Evolutionary conservation across 306 rosid species (phyloP).

Genomic region (Biancaea sappan): DNA sequence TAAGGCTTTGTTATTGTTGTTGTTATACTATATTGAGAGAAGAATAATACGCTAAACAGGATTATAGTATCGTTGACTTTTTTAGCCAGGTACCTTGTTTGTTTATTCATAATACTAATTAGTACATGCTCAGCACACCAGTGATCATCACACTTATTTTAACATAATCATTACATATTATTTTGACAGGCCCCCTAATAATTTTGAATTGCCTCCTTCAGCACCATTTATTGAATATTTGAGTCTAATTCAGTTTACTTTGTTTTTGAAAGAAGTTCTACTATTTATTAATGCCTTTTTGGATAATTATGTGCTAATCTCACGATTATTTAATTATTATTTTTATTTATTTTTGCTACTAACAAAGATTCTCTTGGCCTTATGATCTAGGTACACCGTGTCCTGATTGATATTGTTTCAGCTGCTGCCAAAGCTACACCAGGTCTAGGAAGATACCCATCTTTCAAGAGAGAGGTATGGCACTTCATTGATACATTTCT

Average conservation of each 20-base stretch:
- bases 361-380: conserved; percentile 32
- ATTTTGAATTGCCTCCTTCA: no score
- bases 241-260: conserved; percentile 4
- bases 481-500: conserved; percentile 6
- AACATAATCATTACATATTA: no score
- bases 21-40: no score
- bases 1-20: no score
- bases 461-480: conserved; percentile 94
- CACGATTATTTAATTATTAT: conserved; percentile 1
- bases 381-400: conserved; percentile 81
- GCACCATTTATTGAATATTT: no score
- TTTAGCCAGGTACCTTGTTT: no score
- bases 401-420: conserved; percentile 82
- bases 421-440: conserved; percentile 91
- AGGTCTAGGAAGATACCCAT: conserved; percentile 96
- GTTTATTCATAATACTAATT: no score
- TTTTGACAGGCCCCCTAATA: no score
- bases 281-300: not conserved
- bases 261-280: conserved; percentile 1
- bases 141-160: no score
- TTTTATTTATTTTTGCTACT: conserved; percentile 9
- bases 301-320: not conserved
- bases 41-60: no score
- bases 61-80: no score
- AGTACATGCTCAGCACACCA: no score